Base-by-base conservation (phyloP, 2,329 filamentous ascomycete species). In the Zymoseptoria passerinii region DNA sequence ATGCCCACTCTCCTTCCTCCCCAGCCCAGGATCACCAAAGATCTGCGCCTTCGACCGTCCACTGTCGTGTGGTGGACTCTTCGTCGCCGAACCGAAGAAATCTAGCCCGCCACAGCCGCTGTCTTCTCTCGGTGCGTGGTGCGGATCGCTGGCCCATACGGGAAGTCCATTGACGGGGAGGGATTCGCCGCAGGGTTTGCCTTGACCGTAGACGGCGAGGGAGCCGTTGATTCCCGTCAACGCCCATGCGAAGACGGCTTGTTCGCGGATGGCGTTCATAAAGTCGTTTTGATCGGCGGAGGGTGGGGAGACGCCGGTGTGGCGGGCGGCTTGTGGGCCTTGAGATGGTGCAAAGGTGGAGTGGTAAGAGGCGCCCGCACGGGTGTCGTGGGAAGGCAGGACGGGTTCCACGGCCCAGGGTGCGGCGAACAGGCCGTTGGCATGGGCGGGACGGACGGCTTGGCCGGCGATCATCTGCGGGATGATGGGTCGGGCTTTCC, bases 201-300 rank as follows among this genome's bases (percentile, higher is more conserved):
- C 87, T 4, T 77, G 78, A 51, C 82, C 78, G 66, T 86, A 87
- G 2, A 82, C 78, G 16, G 85, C 83, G 56, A 92, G 74, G 48
- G 83, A 86, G 13, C 87, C 87, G 70, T 94, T 92, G 76, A 92
- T 92, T 20, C 89, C 89, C 23, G 85, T 83, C 9, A 92, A 75
- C 1, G 86, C 87, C 89, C 89, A 95, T 8, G 89, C 89, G 70
- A 95, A 94, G n/a, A 94, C 87, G 1, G 88, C 89, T 52, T 92
- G 87, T 56, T 94, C 89, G 58, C 88, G 85, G 64, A 95, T 95
- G 2, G 86, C 87, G 56, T 81, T 80, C 87, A 94, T 90, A 66
- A 94, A 83, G 56, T 84, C 81, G 27, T 83, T 80, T 52, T 80
- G 69, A 28, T 65, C 64, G 18, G 80, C 76, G 44, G 83, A 83